Base-by-base conservation (phyloP, 805 yeast genomes). In the Sugiyamaella smithiae region DNA sequence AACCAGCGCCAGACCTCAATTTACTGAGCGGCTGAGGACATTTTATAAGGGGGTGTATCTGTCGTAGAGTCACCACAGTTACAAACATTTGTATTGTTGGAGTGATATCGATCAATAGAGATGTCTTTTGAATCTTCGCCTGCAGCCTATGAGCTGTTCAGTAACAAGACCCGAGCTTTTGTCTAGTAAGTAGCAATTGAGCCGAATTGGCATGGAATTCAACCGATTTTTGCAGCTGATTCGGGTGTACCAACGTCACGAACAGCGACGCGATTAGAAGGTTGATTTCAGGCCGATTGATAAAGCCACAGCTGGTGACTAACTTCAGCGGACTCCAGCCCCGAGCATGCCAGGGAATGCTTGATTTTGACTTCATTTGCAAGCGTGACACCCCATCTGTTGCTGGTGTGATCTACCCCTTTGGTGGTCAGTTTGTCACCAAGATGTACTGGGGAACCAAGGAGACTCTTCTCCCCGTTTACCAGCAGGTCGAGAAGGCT, bases 381-480 rank as follows among this genome's bases (percentile, higher is more conserved):
- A 67, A 67, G 59, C 71, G 76, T 52, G 66, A 66, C 41, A 64
- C 64, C 26, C 76, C 76, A 40, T 71, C 75, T 11, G 76, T 71
- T 9, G 76, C 76, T 40, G 76, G 75, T 40, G 67, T 71, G 43
- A 72, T 71, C 53, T 71, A 71, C 59, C 76, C 76, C 31, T 71
- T 71, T 53, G 76, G 76, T 40, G 74, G 74, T 42, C 75, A 71
- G 53, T 68, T 66, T 51, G 69, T 69, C 57, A 60, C 72, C 50
- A 71, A 71, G 62, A 65, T 71, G 74, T 71, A 72, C 70, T 71
- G 76, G 76, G 76, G 76, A 40, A 71, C 76, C 59, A 68, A 70
- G 67, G 76, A 71, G 62, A 70, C 72, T 12, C 63, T 72, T 17
- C 58, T 71, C 22, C 76, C 76, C 4, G 75, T 71, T 49, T 71